phyloP scores from a whole-genome alignment of 192 early-diverging fungal species.

The Backusella macrospora region DNA sequence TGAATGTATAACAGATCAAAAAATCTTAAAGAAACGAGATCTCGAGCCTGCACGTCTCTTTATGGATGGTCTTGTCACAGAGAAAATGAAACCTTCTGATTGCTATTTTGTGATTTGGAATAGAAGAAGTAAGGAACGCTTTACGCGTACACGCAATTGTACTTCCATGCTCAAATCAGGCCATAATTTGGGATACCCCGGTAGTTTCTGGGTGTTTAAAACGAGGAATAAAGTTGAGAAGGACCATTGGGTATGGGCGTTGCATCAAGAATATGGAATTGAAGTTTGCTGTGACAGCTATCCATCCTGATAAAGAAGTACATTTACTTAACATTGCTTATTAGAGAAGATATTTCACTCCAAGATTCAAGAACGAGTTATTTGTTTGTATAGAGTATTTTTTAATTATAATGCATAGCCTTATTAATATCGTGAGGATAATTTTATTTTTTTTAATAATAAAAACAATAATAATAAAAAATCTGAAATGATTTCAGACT shows the following conservation, averaged over 20 bases:
- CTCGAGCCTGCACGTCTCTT: not conserved
- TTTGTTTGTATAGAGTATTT: too few species aligned
- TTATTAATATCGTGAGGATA: too few species aligned
- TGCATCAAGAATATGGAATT: not conserved
- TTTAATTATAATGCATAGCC: too few species aligned
- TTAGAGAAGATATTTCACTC: too few species aligned
- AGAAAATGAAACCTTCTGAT: not conserved
- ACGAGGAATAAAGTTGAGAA: not conserved
- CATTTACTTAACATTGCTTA: too few species aligned
- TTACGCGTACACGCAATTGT: not conserved
- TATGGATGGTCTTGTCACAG: not conserved
- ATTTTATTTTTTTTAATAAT: too few species aligned
- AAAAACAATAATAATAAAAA: too few species aligned
- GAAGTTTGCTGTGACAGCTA: too few species aligned
- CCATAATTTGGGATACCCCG: not conserved
- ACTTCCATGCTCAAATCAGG: not conserved
- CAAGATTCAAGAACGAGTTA: too few species aligned
- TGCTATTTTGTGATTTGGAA: constrained; percentile 1
- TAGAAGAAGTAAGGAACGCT: not conserved
- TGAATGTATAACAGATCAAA: not conserved
- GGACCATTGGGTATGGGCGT: not conserved
- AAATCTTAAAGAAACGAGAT: not conserved
- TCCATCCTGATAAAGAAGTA: too few species aligned
- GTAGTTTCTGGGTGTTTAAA: not conserved
- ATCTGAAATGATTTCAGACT: too few species aligned